Evolutionary conservation across 2,329 filamentous ascomycete species (phyloP).

Genomic region (Neonectria coccinea): DNA sequence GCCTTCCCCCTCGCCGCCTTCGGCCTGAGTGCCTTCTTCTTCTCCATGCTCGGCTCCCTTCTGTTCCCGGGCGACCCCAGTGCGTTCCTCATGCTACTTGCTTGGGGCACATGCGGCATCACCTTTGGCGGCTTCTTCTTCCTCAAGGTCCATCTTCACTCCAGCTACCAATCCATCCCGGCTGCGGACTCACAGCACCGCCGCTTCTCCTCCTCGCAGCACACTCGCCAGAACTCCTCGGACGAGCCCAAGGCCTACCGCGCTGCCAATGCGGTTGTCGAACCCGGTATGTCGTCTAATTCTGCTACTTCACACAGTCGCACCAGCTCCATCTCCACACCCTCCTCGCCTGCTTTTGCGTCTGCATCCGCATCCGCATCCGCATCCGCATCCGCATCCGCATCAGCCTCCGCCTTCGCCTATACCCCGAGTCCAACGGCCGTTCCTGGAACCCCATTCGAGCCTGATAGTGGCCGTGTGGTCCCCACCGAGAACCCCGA

Average conservation of each 20-base stretch:
- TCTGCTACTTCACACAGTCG: constrained; percentile 46
- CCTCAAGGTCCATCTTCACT: constrained; percentile 76
- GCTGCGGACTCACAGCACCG: constrained; percentile 37
- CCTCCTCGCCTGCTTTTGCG: constrained; percentile 33
- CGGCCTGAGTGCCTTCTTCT: constrained; percentile 96
- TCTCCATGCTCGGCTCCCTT: constrained; percentile 81
- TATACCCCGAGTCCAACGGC: constrained; percentile 34
- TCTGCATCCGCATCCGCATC: constrained; percentile 20
- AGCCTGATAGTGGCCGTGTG: constrained; percentile 46
- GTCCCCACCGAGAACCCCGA: constrained; percentile 41
- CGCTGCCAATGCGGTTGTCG: constrained; percentile 57
- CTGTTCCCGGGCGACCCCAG: constrained; percentile 87
- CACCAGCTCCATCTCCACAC: constrained; percentile 48
- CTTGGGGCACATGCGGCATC: constrained; percentile 81
- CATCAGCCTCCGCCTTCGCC: constrained; percentile 16
- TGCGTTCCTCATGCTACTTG: constrained; percentile 82
- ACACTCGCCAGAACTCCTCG: constrained; percentile 56
- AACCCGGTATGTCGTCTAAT: constrained; percentile 73
- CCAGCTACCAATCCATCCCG: constrained; percentile 69
- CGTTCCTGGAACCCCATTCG: constrained; percentile 43
- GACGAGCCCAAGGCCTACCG: constrained; percentile 55
- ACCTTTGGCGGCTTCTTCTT: constrained; percentile 86
- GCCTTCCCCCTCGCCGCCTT: constrained; percentile 94
- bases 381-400: constrained; percentile 29
- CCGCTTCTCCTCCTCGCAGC: constrained; percentile 47